Base-by-base conservation (phyloP, 106 monocot species). In the Platanthera guangdongensis region DNA sequence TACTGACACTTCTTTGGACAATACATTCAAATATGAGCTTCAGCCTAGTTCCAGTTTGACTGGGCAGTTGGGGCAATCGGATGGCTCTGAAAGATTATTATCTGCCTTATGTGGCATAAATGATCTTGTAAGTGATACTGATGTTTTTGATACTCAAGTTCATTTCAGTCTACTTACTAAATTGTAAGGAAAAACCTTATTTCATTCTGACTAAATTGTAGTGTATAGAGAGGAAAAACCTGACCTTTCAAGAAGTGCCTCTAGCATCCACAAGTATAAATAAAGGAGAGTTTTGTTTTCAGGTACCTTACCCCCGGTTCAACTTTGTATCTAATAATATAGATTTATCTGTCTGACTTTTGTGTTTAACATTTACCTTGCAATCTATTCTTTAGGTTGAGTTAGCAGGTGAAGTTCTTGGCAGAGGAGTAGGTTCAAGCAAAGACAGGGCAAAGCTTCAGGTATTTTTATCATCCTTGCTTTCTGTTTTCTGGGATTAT, bases 401-500 rank as follows among this genome's bases (percentile, higher is more conserved):
- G 51, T 72, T 72, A 51, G 72, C 21, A 51, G 72, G 72, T 4
- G 51, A 72, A 72, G 72, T 72, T 72, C 72, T 72, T 10, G 51
- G 50, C 50, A 51, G 72, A 51, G 72, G 72, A 10, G 22, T 72
- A 11, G 72, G 51, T 51, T 51, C 22, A 72, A 72, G 72, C 72
- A 72, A 72, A 51, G 72, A 72, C 22, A 21, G 2, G 51, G 72
- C 72, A 21, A 72, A 72, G 22, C 72, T 51, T 72, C 72, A 51
- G 72, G 72, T 72, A 5, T 9, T 51, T 50, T 51, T 21, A 21
- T 72, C 72, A 21, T 19, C 9, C 8, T 72, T 72, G 4, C 10
- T 50, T 50, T 7, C 22, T 51, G 6, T 72, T 72, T 51, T 72
- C 12, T 70, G 7, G 22, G 47, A 16, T 70, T 46, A 39, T 39